Evolutionary conservation across 2,329 filamentous ascomycete species (phyloP), one percentile per base, ranked within the genome.

Genomic region (Orbilia quercus): DNA sequence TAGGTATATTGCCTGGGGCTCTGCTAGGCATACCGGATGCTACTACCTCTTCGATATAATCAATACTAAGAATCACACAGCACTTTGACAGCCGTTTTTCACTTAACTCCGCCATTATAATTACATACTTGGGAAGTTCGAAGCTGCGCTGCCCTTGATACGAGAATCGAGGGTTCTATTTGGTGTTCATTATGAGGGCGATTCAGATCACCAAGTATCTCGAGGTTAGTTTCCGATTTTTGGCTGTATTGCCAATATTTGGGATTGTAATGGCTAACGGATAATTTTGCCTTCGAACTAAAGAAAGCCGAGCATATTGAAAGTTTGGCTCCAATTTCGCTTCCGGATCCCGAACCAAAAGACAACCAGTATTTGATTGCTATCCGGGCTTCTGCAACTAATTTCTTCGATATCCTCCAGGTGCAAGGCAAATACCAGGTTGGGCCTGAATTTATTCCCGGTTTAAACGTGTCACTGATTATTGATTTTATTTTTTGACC

Each of bases 351-450:
- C 0, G 82, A 83, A 0, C 91, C 92, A 1, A 84, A 85, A 7
- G 81, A 87, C 31, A 83, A 90, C 79, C 88, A 96, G 82, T 98
- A 97, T 80, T 85, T 96, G 75, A 90, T 98, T 80, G 86, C 89
- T 79, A 90, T 98, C 78, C 91, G 92, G 81, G 91, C 94, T 50
- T 86, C 90, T 0, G 94, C 92, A 18, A 91, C 91, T 78, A 98
- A 98, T 83, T 98, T 98, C 86, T 98, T 97, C 84, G 94, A 98
- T 80, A 90, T 96, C 67, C 87, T 98, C 62, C 94, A 98, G 80
- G 92, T 97, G 79, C 90, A 92, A 79, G 94, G 94, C 65, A 96
- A 96, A 86, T 98, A 98, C 82, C 94, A 98, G 80, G 69, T 73
- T 11, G 1, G 53, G 25, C 16, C 6, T n/a, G 2, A 7, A 5